phyloP scores from a whole-genome alignment of 2,329 filamentous ascomycete species.

The Sporothrix curviconia region DNA sequence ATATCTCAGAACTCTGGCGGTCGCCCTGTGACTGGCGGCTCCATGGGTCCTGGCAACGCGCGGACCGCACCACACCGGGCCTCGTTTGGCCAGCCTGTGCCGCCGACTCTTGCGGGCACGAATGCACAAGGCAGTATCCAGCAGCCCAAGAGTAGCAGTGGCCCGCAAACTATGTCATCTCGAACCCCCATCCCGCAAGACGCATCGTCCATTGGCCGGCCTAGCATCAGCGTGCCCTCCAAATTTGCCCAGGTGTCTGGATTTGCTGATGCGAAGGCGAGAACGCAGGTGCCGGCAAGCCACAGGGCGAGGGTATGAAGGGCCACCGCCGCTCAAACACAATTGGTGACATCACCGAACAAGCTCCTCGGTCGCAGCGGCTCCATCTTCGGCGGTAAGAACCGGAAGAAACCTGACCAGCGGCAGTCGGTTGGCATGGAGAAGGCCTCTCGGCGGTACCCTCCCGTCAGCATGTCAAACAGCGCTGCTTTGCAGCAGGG shows the following conservation, averaged over 20 bases:
- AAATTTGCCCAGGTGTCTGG: conserved; percentile 55
- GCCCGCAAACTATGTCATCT: conserved; percentile 65
- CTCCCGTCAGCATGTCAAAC: conserved; percentile 79
- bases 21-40: conserved; percentile 74
- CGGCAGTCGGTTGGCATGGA: conserved; percentile 28
- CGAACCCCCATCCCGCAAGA: conserved; percentile 57
- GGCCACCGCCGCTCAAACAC: conserved; percentile 67
- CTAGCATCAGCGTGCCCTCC: conserved; percentile 52
- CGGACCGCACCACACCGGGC: conserved; percentile 57
- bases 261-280: conserved; percentile 48
- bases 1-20: conserved; percentile 44
- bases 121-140: conserved; percentile 87
- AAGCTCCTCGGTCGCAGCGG: conserved; percentile 79
- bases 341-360: conserved; percentile 73
- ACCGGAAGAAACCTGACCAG: conserved; percentile 44
- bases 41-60: conserved; percentile 62
- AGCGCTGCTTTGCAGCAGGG: conserved; percentile 42
- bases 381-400: conserved; percentile 66
- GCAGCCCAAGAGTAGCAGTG: conserved; percentile 57
- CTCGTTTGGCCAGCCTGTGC: conserved; percentile 81
- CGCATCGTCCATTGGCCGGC: conserved; percentile 47
- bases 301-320: conserved; percentile 35
- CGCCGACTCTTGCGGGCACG: conserved; percentile 78
- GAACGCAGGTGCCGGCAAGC: conserved; percentile 21
- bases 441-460: conserved; percentile 63